phyloP scores from a whole-genome alignment of 371 early-diverging fungal genomes.

The Rhizomucor pusillus region DNA sequence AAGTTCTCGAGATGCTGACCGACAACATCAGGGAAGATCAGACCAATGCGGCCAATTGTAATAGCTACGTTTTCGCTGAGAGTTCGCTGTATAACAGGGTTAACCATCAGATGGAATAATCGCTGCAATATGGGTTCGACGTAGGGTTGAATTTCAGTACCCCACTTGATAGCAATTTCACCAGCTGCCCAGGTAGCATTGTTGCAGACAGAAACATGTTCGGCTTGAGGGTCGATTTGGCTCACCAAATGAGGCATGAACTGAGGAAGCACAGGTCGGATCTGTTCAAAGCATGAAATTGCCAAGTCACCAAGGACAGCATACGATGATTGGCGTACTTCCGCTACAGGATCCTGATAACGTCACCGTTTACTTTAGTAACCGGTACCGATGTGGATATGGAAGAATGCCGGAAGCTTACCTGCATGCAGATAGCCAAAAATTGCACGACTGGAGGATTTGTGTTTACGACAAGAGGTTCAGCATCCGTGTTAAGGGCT shows the following conservation, averaged over 20 bases:
- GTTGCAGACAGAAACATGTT: constrained; percentile 77
- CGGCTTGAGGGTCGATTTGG: constrained; percentile 65
- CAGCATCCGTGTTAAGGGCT: constrained; percentile 77
- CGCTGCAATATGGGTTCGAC: constrained; percentile 77
- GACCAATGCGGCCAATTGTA: constrained; percentile 89
- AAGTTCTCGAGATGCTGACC: constrained; percentile 78
- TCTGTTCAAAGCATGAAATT: constrained; percentile 71
- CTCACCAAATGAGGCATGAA: constrained; percentile 71
- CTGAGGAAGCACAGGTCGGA: constrained; percentile 69
- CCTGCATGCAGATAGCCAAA: constrained; percentile 76
- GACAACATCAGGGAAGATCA: constrained; percentile 77
- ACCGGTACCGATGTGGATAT: constrained; percentile 71
- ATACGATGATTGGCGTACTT: constrained; percentile 91
- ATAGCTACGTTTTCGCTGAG: constrained; percentile 93
- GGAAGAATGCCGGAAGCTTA: constrained; percentile 53
- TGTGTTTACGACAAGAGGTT: constrained; percentile 69
- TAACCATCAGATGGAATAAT: constrained; percentile 75
- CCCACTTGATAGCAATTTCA: constrained; percentile 84
- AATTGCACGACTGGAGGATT: constrained; percentile 75
- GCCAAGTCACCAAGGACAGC: constrained; percentile 94
- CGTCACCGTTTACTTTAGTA: constrained; percentile 63
- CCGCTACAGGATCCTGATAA: constrained; percentile 72
- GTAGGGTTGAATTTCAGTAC: constrained; percentile 65
- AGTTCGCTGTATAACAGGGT: constrained; percentile 63
- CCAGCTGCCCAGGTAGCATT: constrained; percentile 95